Evolutionary conservation across 169 alveolate species (phyloP), one percentile per base, ranked within the genome.

Genomic region (Theileria orientalis): DNA sequence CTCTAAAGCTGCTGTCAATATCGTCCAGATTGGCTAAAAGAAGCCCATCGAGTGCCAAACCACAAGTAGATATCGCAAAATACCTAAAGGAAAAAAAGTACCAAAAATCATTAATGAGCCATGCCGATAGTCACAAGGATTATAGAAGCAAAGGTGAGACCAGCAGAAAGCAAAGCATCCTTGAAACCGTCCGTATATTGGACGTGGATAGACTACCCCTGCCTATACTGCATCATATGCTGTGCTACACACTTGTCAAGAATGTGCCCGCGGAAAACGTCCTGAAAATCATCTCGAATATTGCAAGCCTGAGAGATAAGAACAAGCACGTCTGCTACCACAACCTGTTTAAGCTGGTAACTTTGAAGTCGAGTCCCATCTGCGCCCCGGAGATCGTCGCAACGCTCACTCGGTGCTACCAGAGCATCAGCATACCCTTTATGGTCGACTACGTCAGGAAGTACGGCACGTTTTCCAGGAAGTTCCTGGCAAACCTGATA

Each of bases 371-470:
- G 27, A 79, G 84, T 42, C 83, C 83, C 40, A 30, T 67, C 14
- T 76, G 83, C 57, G 66, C 85, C 44, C 90, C 93, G 19, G 93
- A 88, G 69, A 74, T 88, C 32, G 85, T 88, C 32, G 91, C 91
- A n/a, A 80, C 84, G 29, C 82, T 88, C 54, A 64, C 93, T 19
- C 64, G 93, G 54, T 57, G 90, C 59, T 84, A 88, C 75, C 90
- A 88, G 76, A 88, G 90, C 30, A 71, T 88, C 27, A 88, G 93
- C 63, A 78, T 88, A 32, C 93, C 93, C 32, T 88, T 88, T 46
- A 71, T 88, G 90, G 91, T 88, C n/a, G 90, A 88, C 85, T 88
- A 84, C 69, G 93, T 88, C 37, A 62, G 93, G 46, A 74, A 79
- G 41, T 88, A 74, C 69, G 93, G 91, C 35, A 88, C 91, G 14